Percentiles rank a stretch among this genome's conserved stretches.
These are phyloP conservation scores for Posidonia oceanica DNA, from an alignment of 116 monocot genomes.

Conservation along the genomic window DNA sequence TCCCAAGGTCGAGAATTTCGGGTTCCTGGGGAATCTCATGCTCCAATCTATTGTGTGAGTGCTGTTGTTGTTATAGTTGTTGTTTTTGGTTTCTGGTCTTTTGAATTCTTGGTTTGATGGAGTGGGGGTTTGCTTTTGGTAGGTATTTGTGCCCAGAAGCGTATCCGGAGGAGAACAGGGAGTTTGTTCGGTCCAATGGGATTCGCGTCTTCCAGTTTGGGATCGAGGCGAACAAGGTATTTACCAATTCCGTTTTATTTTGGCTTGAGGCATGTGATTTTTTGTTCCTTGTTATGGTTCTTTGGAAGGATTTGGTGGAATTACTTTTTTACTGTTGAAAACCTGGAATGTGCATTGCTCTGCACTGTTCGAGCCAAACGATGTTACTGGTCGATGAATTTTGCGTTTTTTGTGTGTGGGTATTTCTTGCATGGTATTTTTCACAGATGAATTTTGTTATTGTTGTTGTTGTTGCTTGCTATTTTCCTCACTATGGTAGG, in stretches of 20 bases:
- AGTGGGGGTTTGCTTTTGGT: background rate
- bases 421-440: too few relatives aligned
- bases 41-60: constrained; percentile 15
- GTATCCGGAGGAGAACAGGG: constrained; percentile 24
- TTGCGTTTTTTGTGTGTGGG: too few relatives aligned
- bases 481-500: too few relatives aligned
- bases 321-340: too few relatives aligned
- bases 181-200: constrained; percentile 11
- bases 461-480: too few relatives aligned
- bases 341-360: too few relatives aligned
- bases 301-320: too few relatives aligned
- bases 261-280: too few relatives aligned
- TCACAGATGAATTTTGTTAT: too few relatives aligned
- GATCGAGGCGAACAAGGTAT: constrained; percentile 30
- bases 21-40: constrained; percentile 35
- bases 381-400: too few relatives aligned
- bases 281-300: too few relatives aligned
- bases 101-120: background rate
- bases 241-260: background rate
- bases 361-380: too few relatives aligned
- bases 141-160: constrained; percentile 68
- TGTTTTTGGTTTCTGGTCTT: background rate
- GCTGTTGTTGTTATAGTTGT: background rate
- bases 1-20: constrained; percentile 39
- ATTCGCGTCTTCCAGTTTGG: constrained; percentile 25